Evolutionary conservation across 108 stramenopile genomes (phyloP), one percentile per base, ranked within the genome.

Genomic region (Discostella stelligeroides): DNA sequence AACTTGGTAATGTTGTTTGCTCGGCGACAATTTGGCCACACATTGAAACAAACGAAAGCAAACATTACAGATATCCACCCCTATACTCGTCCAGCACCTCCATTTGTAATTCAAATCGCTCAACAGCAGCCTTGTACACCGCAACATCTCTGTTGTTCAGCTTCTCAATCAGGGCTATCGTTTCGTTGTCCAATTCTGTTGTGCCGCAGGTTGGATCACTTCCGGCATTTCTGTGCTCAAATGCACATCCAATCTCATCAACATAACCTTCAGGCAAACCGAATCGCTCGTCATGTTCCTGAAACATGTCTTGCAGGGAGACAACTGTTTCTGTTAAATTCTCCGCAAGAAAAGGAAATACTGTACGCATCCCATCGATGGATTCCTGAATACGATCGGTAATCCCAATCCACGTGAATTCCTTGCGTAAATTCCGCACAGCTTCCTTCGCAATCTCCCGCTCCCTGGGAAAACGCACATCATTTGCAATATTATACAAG

Each of bases 301-400:
- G 9, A 14, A 77, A 66, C 30, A 55, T 25, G 21, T 68, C 48
- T 34, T 62, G 34, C 27, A 57, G 34, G 7, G 18, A 4, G 14
- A 37, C 21, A n/a, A 47, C 63, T n/a, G 55, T 61, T 47, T 72
- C 56, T 25, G 61, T 63, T 12, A 68, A 45, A 54, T 63, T 71
- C 38, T 80, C 74, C 13, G 84, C 71, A 58, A 90, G 60, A 72
- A 87, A 92, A 10, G 92, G 92, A 75, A 92, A 90, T 17, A 84
- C 69, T 43, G 47, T 38, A 7, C 88, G 75, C 9, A 88, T 56
- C 28, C 84, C 76, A 9, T 79, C 59, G 11, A 74, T 60, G 27
- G 85, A 85, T 4, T 75, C 68, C 0, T 66, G 40, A 40, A 92
- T 45, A 21, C 84, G 60, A 64, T 88, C 87, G 14, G 88, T 92